Evolutionary conservation across 2,329 filamentous ascomycete species (phyloP).

Genomic region (Pseudogymnoascus sp.): DNA sequence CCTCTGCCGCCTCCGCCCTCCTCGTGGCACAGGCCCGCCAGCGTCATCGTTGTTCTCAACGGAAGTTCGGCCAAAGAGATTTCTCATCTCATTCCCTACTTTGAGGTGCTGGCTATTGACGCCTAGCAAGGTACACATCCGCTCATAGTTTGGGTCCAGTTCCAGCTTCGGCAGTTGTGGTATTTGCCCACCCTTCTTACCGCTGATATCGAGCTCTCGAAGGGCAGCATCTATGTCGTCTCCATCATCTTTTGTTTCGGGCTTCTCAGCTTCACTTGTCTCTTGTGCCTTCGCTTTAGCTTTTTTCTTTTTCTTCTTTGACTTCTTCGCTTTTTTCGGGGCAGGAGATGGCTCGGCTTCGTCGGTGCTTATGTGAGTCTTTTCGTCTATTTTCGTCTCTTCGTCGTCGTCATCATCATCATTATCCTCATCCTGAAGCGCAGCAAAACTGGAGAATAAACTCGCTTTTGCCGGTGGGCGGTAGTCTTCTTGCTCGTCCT

Average conservation of each 20-base stretch:
- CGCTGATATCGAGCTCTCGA: constrained; percentile 46
- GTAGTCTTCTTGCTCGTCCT: constrained; percentile 24
- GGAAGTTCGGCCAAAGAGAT: constrained; percentile 59
- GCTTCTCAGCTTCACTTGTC: constrained; percentile 20
- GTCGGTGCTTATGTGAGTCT: constrained; percentile 20
- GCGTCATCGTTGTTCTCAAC: constrained; percentile 50
- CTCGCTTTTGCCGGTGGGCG: constrained; percentile 38
- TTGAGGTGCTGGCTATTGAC: constrained; percentile 70
- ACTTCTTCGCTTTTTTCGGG: constrained; percentile 49
- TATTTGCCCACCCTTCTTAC: constrained; percentile 14
- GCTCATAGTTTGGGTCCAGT: constrained; percentile 35
- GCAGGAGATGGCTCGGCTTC: constrained; percentile 29
- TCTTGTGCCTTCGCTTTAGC: constrained; percentile 30
- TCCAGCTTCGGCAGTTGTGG: constrained; percentile 15
- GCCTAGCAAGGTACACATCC: constrained; percentile 46
- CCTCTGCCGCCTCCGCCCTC: constrained; percentile 35
- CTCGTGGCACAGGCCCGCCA: constrained; percentile 28
- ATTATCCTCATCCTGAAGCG: constrained; percentile 34
- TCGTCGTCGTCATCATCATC: constrained; percentile 29
- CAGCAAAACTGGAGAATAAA: constrained; percentile 47
- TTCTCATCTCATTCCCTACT: constrained; percentile 84
- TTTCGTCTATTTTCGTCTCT: constrained; percentile 27
- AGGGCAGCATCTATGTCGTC: constrained; percentile 64
- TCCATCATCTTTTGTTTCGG: constrained; percentile 24
- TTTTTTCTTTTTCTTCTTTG: constrained; percentile 52